phyloP scores from a whole-genome alignment of 108 stramenopile genomes.

The Schizochytrium sp. region DNA sequence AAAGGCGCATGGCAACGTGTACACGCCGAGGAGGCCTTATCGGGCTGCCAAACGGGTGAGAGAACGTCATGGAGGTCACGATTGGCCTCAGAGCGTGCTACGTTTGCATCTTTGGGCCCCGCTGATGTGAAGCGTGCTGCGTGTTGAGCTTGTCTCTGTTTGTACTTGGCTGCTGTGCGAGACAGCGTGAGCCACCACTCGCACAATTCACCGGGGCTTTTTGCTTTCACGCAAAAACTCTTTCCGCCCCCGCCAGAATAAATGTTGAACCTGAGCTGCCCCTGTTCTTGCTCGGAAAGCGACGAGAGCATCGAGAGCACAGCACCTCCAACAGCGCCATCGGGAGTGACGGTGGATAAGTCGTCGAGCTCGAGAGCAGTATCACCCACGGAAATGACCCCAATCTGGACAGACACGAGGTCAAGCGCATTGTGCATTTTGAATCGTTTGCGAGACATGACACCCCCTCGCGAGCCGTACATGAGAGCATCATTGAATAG shows the following conservation, averaged over 20 bases:
- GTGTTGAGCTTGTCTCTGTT: not conserved
- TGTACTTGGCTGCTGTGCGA: not conserved
- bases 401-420: not conserved
- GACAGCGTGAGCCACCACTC: not conserved
- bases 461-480: not conserved
- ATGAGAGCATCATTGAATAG: not conserved
- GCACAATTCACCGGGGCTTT: not conserved
- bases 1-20: not conserved
- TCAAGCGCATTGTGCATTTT: not conserved
- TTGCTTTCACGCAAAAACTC: not conserved
- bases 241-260: not conserved
- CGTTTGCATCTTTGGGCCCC: too few species aligned
- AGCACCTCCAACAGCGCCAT: not conserved
- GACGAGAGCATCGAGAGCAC: not conserved
- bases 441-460: not conserved
- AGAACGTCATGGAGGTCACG: not conserved
- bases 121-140: too few species aligned
- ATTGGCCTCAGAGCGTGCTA: too few species aligned
- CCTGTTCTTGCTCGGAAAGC: not conserved
- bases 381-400: not conserved
- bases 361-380: not conserved
- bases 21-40: not conserved
- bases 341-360: not conserved
- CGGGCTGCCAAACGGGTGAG: not conserved
- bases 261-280: not conserved